Base-by-base conservation (phyloP, 1,139 yeast species). In the Protomyces arabidopsidicola region DNA sequence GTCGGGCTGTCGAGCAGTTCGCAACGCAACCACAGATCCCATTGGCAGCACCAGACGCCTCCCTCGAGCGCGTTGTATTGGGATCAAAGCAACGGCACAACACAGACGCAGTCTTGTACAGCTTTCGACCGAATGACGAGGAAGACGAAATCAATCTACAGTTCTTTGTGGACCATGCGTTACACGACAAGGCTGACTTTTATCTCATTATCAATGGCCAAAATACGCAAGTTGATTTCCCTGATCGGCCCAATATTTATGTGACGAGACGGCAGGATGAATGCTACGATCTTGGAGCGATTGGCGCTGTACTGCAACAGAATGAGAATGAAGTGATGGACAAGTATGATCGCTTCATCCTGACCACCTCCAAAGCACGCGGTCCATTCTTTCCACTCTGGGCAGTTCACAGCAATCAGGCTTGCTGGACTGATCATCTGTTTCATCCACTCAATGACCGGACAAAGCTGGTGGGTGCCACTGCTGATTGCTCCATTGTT, bases 301-400 rank as follows among this genome's bases (percentile, higher is more conserved):
- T 31, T 39, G 62, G 56, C 24, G 56, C 38, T 18, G 55, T 58
- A 20, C 34, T 58, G 20, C 18, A 51, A 18, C n/a, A 22, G 16
- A 38, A 58, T 10, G 56, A 42, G n/a, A 18, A 42, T 8, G 62
- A 52, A 12, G n/a, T 58, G 31, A 34, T 27, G 16, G 39, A 42
- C n/a, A 22, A 34, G 34, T 58, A 58, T 16, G 42, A 58, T 36
- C 51, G 56, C 10, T 58, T 58, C 62, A 58, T 58, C 34, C 22
- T 58, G 45, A 58, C 38, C 50, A 58, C 51, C 45, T 31, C 62
- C 20, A 27, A 38, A 16, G 45, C 52, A n/a, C 39, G 62, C 2
- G 62, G 62, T 9, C 62, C 62, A 9, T 58, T 58, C 56, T 24
- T 58, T 50, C 62, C 62, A 14, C 36, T 22, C 45, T 58, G 62